Conservation (phyloP, 768 basidiomycete species). For the Tricholoma furcatifolium region DNA sequence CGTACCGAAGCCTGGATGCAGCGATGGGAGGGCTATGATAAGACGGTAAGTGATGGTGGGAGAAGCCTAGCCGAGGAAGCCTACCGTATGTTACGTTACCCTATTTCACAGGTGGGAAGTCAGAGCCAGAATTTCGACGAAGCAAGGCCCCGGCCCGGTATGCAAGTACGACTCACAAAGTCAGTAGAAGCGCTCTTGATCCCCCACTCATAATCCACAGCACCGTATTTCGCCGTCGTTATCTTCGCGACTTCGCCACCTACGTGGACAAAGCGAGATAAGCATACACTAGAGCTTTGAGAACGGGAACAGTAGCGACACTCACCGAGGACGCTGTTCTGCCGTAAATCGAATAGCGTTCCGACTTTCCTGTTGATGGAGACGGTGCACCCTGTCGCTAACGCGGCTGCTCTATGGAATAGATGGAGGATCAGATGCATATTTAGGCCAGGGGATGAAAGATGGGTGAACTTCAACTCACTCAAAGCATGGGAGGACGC, state of each 20-base stretch:
- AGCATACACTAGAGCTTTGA: no score
- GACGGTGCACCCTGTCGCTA: slow-evolving; percentile 21
- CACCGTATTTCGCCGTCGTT: slow-evolving; percentile 31
- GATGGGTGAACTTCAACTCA: not conserved
- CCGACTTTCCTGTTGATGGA: slow-evolving; percentile 10
- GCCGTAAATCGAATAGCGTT: slow-evolving; percentile 20
- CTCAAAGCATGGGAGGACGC: slow-evolving; percentile 61
- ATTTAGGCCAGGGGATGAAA: not conserved
- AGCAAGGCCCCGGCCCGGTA: no score
- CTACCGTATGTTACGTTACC: slow-evolving; percentile 76
- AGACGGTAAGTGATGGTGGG: not conserved
- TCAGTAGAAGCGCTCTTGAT: slow-evolving; percentile 37
- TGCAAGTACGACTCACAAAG: slow-evolving; percentile 62
- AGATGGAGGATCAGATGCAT: not conserved
- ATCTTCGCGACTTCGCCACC: slow-evolving; percentile 70
- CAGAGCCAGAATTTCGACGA: no score
- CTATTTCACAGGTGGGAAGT: slow-evolving; percentile 27
- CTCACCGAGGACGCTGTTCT: slow-evolving; percentile 43
- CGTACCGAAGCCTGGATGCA: slow-evolving; percentile 76
- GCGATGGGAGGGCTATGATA: slow-evolving; percentile 51
- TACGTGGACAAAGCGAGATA: no score
- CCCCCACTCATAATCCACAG: no score
- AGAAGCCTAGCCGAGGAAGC: slow-evolving; percentile 2
- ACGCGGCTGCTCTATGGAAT: slow-evolving; percentile 20
- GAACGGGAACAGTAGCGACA: no score